These are phyloP conservation scores for Penicillium daleae DNA, from an alignment of 495 filamentous ascomycete species.

Conservation along the genomic window DNA sequence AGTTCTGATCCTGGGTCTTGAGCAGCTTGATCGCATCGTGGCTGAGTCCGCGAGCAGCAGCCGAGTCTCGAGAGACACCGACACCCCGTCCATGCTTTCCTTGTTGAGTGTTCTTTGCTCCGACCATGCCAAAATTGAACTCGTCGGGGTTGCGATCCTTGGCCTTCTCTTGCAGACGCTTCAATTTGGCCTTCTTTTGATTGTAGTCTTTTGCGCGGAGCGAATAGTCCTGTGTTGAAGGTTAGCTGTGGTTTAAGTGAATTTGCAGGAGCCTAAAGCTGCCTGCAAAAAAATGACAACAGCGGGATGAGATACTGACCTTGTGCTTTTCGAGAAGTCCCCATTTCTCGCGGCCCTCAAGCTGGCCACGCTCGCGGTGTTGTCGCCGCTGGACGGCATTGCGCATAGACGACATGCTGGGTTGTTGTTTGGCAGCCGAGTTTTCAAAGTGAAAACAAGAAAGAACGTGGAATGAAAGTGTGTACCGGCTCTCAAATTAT, in stretches of 20 bases:
- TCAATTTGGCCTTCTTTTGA: slow-evolving; percentile 77
- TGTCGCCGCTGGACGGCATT: slow-evolving; percentile 77
- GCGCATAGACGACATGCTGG: slow-evolving; percentile 76
- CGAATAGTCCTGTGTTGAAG: slow-evolving; percentile 75
- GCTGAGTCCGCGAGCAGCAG: slow-evolving; percentile 49
- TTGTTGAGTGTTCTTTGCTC: slow-evolving; percentile 49
- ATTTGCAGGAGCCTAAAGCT: not conserved
- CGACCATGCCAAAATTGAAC: slow-evolving; percentile 93
- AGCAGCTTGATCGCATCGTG: slow-evolving; percentile 79
- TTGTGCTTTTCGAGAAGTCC: slow-evolving; percentile 91
- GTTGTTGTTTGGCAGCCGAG: slow-evolving; percentile 2
- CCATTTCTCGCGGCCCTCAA: slow-evolving; percentile 77
- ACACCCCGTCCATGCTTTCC: slow-evolving; percentile 60
- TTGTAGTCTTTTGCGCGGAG: slow-evolving; percentile 89
- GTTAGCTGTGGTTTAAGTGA: slow-evolving; percentile 20
- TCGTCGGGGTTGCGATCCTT: slow-evolving; percentile 92
- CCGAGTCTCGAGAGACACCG: slow-evolving; percentile 46
- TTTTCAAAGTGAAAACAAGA: not conserved
- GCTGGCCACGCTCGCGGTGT: slow-evolving; percentile 88
- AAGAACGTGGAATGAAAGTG: not conserved
- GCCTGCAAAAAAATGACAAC: not conserved
- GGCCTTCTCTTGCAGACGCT: slow-evolving; percentile 78
- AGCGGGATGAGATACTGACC: slow-evolving; percentile 42
- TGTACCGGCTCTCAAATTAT: not conserved
- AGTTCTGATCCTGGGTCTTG: slow-evolving; percentile 95